Evolutionary conservation across 371 early-diverging fungal species (phyloP), one percentile per base, ranked within the genome.

Genomic region (Apophysomyces variabilis): DNA sequence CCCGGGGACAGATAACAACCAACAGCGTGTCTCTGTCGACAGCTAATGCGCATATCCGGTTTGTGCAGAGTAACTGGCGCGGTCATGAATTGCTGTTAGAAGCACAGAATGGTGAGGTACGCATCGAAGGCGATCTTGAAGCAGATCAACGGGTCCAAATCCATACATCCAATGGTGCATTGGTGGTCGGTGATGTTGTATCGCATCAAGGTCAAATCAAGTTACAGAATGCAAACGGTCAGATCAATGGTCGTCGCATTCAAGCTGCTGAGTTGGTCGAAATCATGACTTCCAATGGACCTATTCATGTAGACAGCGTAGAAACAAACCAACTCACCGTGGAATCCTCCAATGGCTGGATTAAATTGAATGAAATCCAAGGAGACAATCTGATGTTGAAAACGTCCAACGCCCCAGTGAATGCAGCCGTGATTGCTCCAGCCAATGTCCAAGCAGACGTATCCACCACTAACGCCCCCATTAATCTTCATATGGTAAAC

Each of bases 391-490:
- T 63, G 11, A 9, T 2, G 4, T 26, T 63, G 12, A 63, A 56
- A 32, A 70, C 74, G 8, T 43, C 70, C 58, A 74, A 74, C 50
- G 65, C 66, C 13, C 60, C 61, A 5, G 67, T 74, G 26, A 63
- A 58, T 36, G 58, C 65, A 7, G 59, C 32, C 6, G n/a, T 47
- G 12, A 45, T 67, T 5, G 64, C 57, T 14, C 62, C 57, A 12
- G 64, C 65, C 41, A 57, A 67, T 41, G 57, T 57, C 5, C 37
- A 63, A 7, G 43, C 63, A 7, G 18, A 57, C 9, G 37, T 68
- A 6, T 46, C 38, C 7, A 67, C 74, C 6, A 63, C 58, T 38
- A 70, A 74, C 47, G 58, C 47, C 7, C 14, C 36, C 5, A 43
- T 70, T 11, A 44, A 60, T n/a, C 47, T 63, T 7, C 47, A 63